These are phyloP conservation scores for Xylaria sp. DNA, from an alignment of 2,329 filamentous ascomycete genomes.

Conservation along the genomic window DNA sequence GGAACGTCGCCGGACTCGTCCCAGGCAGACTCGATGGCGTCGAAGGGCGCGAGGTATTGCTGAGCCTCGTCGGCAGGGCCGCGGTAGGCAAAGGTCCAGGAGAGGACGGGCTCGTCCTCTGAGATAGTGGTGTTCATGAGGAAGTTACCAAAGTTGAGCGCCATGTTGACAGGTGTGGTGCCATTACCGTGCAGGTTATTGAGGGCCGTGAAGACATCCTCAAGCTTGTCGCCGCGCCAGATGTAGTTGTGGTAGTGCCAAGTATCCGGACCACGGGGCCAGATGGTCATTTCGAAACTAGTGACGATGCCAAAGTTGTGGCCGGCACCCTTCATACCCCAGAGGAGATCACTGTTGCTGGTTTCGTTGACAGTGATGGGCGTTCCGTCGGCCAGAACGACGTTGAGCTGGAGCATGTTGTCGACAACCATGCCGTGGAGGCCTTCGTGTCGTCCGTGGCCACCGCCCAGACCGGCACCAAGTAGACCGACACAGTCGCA, in stretches of 20 bases:
- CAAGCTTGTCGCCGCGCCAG: slow-evolving; percentile 1
- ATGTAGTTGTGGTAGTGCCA: slow-evolving; percentile 10
- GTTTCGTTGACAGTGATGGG: slow-evolving; percentile 10
- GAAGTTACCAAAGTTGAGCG: not conserved
- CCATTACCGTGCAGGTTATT: slow-evolving; percentile 10
- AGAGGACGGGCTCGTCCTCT: slow-evolving; percentile 5
- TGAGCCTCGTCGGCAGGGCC: slow-evolving; percentile 23
- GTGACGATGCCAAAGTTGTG: slow-evolving; percentile 13
- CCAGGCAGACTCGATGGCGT: slow-evolving; percentile 16
- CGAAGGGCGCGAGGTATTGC: slow-evolving; percentile 20
- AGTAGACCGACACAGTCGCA: slow-evolving; percentile 24
- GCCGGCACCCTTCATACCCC: slow-evolving; percentile 11
- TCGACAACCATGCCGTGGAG: slow-evolving; percentile 24
- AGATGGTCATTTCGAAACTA: slow-evolving; percentile 14
- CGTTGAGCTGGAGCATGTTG: slow-evolving; percentile 17
- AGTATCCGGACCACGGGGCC: not conserved
- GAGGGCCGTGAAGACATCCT: not conserved
- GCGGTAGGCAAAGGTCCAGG: slow-evolving; percentile 24
- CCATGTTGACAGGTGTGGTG: slow-evolving; percentile 14
- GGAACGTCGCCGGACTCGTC: slow-evolving; percentile 17
- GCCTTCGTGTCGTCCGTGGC: slow-evolving; percentile 25
- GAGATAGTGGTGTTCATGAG: not conserved
- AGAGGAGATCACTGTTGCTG: slow-evolving; percentile 12
- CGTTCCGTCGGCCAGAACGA: slow-evolving; percentile 21
- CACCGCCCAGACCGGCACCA: slow-evolving; percentile 24